Conservation (phyloP, 2,329 filamentous ascomycete genomes). For the Cytospora schulzeri region DNA sequence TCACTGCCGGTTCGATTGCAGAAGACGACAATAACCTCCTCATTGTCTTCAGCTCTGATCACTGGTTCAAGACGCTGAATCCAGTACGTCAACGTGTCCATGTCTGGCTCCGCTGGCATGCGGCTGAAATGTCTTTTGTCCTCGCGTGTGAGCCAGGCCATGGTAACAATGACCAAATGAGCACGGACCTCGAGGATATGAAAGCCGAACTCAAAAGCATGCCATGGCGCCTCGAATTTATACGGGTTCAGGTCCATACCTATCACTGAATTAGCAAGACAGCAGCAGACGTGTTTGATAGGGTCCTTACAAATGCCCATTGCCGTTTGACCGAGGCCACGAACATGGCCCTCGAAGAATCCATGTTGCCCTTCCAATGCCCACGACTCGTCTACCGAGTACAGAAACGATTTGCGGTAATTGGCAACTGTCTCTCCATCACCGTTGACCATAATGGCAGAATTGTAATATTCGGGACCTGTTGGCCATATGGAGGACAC, state of each 20-base stretch:
- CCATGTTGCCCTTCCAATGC: slow-evolving; percentile 49
- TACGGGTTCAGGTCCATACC: slow-evolving; percentile 64
- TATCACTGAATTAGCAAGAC: not conserved
- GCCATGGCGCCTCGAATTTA: slow-evolving; percentile 52
- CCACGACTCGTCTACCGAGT: slow-evolving; percentile 63
- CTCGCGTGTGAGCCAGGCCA: slow-evolving; percentile 70
- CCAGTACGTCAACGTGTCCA: slow-evolving; percentile 69
- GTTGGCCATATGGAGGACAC: slow-evolving; percentile 51
- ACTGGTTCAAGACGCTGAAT: slow-evolving; percentile 61
- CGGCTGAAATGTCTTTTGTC: slow-evolving; percentile 45
- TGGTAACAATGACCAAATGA: slow-evolving; percentile 68
- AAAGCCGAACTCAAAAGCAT: slow-evolving; percentile 53
- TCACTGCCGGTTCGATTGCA: slow-evolving; percentile 66
- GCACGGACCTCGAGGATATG: slow-evolving; percentile 59
- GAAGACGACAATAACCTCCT: slow-evolving; percentile 61
- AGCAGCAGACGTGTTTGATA: slow-evolving; percentile 7
- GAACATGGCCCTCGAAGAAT: slow-evolving; percentile 35
- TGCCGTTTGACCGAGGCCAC: slow-evolving; percentile 52
- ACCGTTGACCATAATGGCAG: slow-evolving; percentile 53
- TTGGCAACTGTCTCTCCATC: slow-evolving; percentile 63
- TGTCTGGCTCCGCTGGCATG: slow-evolving; percentile 53
- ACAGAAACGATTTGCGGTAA: slow-evolving; percentile 62
- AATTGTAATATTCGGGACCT: slow-evolving; percentile 57
- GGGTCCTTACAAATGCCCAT: slow-evolving; percentile 62
- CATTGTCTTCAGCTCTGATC: slow-evolving; percentile 44